phyloP scores from a whole-genome alignment of 768 basidiomycete species.

The Tulasnella sp. region DNA sequence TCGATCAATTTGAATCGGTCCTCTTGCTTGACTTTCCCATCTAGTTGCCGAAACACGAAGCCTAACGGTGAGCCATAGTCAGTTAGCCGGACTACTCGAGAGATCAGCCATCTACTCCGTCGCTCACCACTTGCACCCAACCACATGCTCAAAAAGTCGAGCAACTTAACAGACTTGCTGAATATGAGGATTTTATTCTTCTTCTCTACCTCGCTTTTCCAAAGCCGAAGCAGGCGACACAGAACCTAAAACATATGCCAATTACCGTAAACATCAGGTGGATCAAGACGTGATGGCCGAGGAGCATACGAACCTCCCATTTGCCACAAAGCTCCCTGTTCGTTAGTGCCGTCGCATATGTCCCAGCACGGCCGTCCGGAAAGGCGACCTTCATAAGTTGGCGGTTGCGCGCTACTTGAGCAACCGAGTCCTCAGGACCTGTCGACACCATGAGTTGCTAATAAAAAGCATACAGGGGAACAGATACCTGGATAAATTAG shows the following conservation, averaged over 20 bases:
- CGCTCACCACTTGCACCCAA: conserved; percentile 42
- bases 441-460: background rate
- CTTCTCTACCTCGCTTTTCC: conserved; percentile 34
- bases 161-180: conserved; percentile 80
- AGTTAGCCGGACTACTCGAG: background rate
- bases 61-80: conserved; percentile 22
- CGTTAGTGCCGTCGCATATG: conserved; percentile 50
- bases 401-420: conserved; percentile 58
- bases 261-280: background rate
- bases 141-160: conserved; percentile 75
- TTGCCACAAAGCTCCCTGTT: conserved; percentile 66
- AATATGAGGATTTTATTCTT: conserved; percentile 87
- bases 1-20: conserved; percentile 66
- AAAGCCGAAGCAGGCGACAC: conserved; percentile 54
- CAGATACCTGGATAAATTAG: conserved; percentile 67
- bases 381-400: conserved; percentile 54
- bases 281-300: background rate
- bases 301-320: conserved; percentile 39
- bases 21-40: conserved; percentile 56
- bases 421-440: conserved; percentile 57
- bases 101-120: background rate
- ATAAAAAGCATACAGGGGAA: background rate
- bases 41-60: conserved; percentile 55
- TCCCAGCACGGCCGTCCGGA: conserved; percentile 36
- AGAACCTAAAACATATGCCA: conserved; percentile 40